Conservation (phyloP, 202 grass and related monocot species). For the Carex arenaria region DNA sequence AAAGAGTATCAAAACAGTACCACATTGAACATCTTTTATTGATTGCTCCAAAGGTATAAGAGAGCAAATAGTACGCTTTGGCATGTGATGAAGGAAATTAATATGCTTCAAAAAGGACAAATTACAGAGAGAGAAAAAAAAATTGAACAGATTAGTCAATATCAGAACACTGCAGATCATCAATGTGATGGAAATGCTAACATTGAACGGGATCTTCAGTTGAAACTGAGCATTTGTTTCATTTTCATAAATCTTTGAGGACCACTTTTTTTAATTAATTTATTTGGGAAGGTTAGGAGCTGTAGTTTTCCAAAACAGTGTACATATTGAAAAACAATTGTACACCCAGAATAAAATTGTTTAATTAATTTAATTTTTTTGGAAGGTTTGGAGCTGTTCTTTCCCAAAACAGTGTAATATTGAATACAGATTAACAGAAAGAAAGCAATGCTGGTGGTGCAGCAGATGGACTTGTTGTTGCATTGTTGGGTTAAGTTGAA, state of each 20-base stretch:
- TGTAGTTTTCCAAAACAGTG: neutral
- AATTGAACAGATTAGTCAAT: neutral
- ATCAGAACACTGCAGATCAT: slow-evolving; percentile 5
- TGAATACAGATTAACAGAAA: neutral
- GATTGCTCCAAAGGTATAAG: neutral
- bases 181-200: slow-evolving; percentile 3
- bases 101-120: neutral
- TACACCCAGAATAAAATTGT: neutral
- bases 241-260: neutral
- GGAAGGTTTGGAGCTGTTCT: neutral
- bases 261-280: neutral
- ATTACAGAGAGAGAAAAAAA: neutral
- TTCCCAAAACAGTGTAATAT: neutral
- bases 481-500: neutral
- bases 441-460: neutral
- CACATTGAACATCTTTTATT: neutral
- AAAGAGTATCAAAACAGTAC: neutral
- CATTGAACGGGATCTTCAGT: slow-evolving; percentile 11
- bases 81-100: slow-evolving; percentile 14
- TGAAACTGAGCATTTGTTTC: slow-evolving; percentile 14
- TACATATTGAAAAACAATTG: neutral
- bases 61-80: neutral
- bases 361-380: neutral
- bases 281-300: neutral
- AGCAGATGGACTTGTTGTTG: neutral